Evolutionary conservation across 768 basidiomycete species (phyloP).

Genomic region (Lentinula raphanica): DNA sequence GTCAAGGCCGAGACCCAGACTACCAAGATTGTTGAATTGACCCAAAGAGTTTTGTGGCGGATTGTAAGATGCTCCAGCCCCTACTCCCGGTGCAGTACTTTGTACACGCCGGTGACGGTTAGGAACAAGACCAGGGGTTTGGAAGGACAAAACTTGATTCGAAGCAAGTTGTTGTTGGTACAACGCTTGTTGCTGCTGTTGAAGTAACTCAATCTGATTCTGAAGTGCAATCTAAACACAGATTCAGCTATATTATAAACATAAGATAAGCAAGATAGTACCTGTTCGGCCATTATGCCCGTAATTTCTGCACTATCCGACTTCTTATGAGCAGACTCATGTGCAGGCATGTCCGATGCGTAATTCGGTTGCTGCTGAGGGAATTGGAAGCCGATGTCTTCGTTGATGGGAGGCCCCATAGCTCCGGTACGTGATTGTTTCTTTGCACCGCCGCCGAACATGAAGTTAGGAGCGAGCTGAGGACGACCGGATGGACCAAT

Average conservation of each 20-base stretch:
- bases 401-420: constrained; percentile 70
- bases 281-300: constrained; percentile 95
- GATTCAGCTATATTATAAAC: constrained; percentile 6
- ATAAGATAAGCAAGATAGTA: constrained; percentile 25
- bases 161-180: constrained; percentile 89
- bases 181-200: constrained; percentile 86
- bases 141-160: constrained; percentile 77
- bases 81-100: constrained; percentile 66
- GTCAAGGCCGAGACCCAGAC: constrained; percentile 55
- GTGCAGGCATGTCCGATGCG: constrained; percentile 22
- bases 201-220: constrained; percentile 83
- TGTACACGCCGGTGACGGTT: constrained; percentile 82
- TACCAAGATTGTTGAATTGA: constrained; percentile 55
- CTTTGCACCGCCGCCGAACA: constrained; percentile 63
- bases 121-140: constrained; percentile 69
- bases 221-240: constrained; percentile 72
- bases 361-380: constrained; percentile 58
- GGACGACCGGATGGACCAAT: constrained; percentile 77
- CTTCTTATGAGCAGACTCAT: constrained; percentile 45
- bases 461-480: constrained; percentile 87
- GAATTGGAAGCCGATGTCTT: constrained; percentile 79
- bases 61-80: constrained; percentile 36
- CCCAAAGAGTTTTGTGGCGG: constrained; percentile 56
- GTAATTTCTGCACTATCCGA: constrained; percentile 71
- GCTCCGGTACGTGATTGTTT: constrained; percentile 43